Percentiles rank a stretch among this genome's conserved stretches.
Evolutionary conservation across 306 rosid species (phyloP).

Genomic region (Gastrolobium villosum): DNA sequence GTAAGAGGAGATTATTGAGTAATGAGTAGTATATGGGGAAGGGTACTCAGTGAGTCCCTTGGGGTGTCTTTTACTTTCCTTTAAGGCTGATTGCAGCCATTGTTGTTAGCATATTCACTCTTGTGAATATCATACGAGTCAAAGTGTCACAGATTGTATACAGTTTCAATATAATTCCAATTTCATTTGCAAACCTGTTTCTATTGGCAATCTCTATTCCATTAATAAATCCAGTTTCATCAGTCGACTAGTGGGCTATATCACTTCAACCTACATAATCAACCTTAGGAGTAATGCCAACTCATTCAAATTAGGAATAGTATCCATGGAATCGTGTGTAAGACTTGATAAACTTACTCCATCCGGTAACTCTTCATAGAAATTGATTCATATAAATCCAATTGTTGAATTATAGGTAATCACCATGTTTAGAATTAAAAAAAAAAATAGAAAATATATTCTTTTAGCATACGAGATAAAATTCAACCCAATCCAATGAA

Average conservation of each 20-base stretch:
- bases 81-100: too few relatives aligned
- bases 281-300: not conserved
- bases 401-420: not conserved
- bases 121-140: too few relatives aligned
- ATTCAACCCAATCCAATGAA: not conserved
- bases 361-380: not conserved
- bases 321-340: not conserved
- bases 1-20: too few relatives aligned
- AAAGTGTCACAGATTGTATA: too few relatives aligned
- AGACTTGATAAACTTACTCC: not conserved
- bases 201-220: too few relatives aligned
- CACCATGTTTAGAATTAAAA: not conserved
- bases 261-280: not conserved
- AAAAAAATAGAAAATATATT: not conserved
- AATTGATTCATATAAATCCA: conserved; percentile 1
- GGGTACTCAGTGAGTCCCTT: too few relatives aligned
- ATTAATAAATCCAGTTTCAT: too few relatives aligned
- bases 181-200: too few relatives aligned
- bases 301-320: not conserved
- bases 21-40: too few relatives aligned
- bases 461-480: not conserved
- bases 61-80: too few relatives aligned
- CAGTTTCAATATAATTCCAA: too few relatives aligned
- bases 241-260: not conserved
- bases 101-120: too few relatives aligned